phyloP scores from a whole-genome alignment of 345 rosid species.

The Pugionium cornutum region DNA sequence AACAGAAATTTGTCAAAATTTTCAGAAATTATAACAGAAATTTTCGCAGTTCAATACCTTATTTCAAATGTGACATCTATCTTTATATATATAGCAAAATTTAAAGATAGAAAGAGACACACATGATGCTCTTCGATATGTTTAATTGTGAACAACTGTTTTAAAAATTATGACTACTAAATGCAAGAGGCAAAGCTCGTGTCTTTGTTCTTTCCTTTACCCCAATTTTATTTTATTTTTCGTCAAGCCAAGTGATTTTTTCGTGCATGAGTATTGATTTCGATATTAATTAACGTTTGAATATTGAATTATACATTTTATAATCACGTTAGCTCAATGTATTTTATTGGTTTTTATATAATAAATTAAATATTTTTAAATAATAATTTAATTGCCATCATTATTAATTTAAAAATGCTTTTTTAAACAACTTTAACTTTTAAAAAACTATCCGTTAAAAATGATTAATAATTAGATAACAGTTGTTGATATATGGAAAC shows the following conservation, averaged over 20 bases:
- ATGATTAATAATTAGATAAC: constrained; percentile 7
- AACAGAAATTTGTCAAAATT: too few relatives aligned
- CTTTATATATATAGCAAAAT: constrained; percentile 16
- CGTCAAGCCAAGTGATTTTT: background rate
- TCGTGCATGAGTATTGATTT: background rate
- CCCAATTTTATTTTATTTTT: background rate
- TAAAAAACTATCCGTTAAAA: constrained; percentile 13
- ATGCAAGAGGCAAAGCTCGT: constrained; percentile 21
- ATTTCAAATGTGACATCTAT: constrained; percentile 29
- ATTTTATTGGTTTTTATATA: background rate
- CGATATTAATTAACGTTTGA: too few relatives aligned
- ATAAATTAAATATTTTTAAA: background rate
- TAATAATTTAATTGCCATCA: background rate
- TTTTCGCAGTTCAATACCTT: constrained; percentile 3
- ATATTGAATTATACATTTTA: too few relatives aligned
- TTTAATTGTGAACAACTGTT: constrained; percentile 25
- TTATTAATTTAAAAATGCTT: background rate
- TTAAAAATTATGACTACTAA: constrained; percentile 2
- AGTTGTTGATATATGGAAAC: constrained; percentile 20
- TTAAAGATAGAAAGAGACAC: constrained; percentile 6
- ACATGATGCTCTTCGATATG: constrained; percentile 24
- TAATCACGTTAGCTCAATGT: background rate
- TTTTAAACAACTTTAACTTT: constrained; percentile 4
- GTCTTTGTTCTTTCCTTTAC: constrained; percentile 6
- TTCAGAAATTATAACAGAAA: background rate